A percentile compares a stretch with the other conserved stretches of the same genome.
Evolutionary conservation across 192 early-diverging fungal genomes (phyloP).

Genomic region (Podila epicladia): DNA sequence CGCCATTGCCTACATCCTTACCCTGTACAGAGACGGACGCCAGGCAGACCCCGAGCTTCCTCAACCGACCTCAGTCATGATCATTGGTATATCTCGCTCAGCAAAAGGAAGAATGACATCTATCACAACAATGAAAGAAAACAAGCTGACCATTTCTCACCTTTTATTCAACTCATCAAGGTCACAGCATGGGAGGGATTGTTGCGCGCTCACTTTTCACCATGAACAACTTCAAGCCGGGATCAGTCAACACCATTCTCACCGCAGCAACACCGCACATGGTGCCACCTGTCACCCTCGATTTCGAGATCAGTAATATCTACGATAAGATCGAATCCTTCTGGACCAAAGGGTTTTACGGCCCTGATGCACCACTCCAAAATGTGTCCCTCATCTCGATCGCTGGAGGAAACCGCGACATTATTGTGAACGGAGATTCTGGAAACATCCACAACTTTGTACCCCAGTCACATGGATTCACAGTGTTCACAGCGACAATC

Average conservation of each 20-base stretch:
- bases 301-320: slow-evolving; percentile 66
- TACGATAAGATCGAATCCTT: slow-evolving; percentile 75
- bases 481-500: slow-evolving; percentile 80
- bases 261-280: slow-evolving; percentile 92
- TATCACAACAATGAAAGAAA: too few species aligned
- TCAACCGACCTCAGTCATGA: slow-evolving; percentile 76
- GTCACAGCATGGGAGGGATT: slow-evolving; percentile 97
- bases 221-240: slow-evolving; percentile 74
- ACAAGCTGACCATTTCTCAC: too few species aligned
- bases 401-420: slow-evolving; percentile 90
- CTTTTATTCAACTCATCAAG: too few species aligned
- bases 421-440: slow-evolving; percentile 83
- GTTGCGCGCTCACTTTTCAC: slow-evolving; percentile 85
- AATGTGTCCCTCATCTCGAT: slow-evolving; percentile 85
- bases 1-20: slow-evolving; percentile 80
- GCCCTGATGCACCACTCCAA: slow-evolving; percentile 22
- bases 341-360: slow-evolving; percentile 70
- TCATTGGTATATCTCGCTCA: slow-evolving; percentile 58
- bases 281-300: slow-evolving; percentile 82
- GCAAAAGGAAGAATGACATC: too few species aligned
- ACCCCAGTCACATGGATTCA: slow-evolving; percentile 74
- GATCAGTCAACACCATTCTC: slow-evolving; percentile 83
- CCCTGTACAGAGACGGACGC: slow-evolving; percentile 72
- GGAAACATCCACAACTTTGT: slow-evolving; percentile 75
- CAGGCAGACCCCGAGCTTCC: slow-evolving; percentile 36